A percentile compares a stretch with the other conserved stretches of the same genome.
These are phyloP conservation scores for Colletotrichum musae DNA, from an alignment of 2,329 filamentous ascomycete genomes.

Conservation along the genomic window DNA sequence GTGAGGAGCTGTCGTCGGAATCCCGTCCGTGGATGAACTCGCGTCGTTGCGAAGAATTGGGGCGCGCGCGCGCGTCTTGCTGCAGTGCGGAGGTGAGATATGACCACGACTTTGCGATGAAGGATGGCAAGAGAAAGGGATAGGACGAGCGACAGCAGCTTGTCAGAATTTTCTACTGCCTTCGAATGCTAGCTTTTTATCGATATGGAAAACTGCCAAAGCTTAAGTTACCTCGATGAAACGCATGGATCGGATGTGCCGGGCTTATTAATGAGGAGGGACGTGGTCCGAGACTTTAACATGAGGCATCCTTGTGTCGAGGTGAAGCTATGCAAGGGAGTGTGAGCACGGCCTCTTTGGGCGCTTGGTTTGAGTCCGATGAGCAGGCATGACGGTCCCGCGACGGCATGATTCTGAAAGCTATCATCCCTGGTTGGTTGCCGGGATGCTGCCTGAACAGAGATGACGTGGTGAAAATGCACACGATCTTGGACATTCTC, in stretches of 20 bases:
- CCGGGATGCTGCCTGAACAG: neutral
- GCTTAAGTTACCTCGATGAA: constrained; percentile 30
- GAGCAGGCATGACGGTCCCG: neutral
- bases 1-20: neutral
- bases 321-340: neutral
- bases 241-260: constrained; percentile 20
- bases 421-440: neutral
- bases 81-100: constrained; percentile 8
- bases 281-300: constrained; percentile 16
- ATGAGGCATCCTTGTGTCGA: constrained; percentile 4
- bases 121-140: constrained; percentile 1
- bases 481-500: no score
- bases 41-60: neutral
- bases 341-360: constrained; percentile 1
- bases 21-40: neutral
- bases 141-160: neutral
- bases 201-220: neutral
- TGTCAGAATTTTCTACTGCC: neutral
- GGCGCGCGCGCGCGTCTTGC: neutral
- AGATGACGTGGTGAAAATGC: no score
- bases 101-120: constrained; percentile 30
- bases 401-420: constrained; percentile 10
- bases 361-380: no score
- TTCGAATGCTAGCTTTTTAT: constrained; percentile 22
- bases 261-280: constrained; percentile 8